phyloP scores from a whole-genome alignment of 2,329 filamentous ascomycete genomes.

The Teratosphaeria pseudoeucalypti region DNA sequence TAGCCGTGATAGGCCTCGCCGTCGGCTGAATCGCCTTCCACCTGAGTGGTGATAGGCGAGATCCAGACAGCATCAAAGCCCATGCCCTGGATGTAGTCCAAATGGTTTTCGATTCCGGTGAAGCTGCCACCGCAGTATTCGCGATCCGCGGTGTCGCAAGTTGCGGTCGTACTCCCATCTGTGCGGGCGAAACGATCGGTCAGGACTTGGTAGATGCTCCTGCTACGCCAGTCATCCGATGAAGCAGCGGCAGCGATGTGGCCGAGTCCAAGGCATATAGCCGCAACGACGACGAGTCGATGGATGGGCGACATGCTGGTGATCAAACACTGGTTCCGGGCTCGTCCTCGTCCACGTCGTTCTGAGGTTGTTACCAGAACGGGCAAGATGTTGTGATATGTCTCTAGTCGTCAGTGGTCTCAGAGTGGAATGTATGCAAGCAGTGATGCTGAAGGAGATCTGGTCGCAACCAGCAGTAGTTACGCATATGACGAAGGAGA shows the following conservation, averaged over 20 bases:
- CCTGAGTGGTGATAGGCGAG: slow-evolving; percentile 43
- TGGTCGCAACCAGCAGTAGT: background rate
- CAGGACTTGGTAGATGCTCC: slow-evolving; percentile 34
- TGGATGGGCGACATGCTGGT: background rate
- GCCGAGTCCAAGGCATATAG: slow-evolving; percentile 14
- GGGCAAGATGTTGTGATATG: background rate
- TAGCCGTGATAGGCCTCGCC: slow-evolving; percentile 46
- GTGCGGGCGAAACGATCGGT: slow-evolving; percentile 33
- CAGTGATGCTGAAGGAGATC: background rate
- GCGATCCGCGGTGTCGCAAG: slow-evolving; percentile 25
- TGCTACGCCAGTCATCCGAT: slow-evolving; percentile 27
- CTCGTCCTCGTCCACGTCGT: background rate
- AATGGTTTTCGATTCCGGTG: slow-evolving; percentile 45
- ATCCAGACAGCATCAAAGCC: slow-evolving; percentile 33
- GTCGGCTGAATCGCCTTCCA: slow-evolving; percentile 27
- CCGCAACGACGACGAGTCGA: slow-evolving; percentile 1
- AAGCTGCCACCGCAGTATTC: slow-evolving; percentile 54
- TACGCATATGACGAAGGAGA: background rate
- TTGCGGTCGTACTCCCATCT: slow-evolving; percentile 30
- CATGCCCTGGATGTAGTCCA: slow-evolving; percentile 52
- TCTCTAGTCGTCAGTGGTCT: background rate
- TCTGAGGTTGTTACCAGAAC: background rate
- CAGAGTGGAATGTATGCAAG: background rate
- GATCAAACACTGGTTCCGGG: background rate
- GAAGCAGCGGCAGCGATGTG: slow-evolving; percentile 14